Conservation (phyloP, 2,329 filamentous ascomycete species). For the Penicillium sp. region DNA sequence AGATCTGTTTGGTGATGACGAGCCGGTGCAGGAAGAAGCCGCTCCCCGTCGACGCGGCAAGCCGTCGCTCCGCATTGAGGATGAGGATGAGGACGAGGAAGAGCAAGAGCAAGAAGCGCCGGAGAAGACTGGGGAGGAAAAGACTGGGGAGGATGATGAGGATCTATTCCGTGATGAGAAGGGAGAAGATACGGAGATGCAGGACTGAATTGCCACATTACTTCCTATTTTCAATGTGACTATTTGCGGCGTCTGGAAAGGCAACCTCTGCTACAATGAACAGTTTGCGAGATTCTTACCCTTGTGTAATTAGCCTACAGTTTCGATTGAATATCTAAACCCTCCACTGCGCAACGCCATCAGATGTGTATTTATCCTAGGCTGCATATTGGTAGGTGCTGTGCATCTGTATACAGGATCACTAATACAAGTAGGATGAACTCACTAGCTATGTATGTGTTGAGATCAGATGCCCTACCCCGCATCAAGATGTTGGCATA, state of each 20-base stretch:
- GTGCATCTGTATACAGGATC: no score
- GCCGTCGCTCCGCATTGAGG: slow-evolving; percentile 32
- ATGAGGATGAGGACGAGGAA: slow-evolving; percentile 31
- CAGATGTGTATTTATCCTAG: no score
- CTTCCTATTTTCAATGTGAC: slow-evolving; percentile 6
- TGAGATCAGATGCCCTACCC: no score
- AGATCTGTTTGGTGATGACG: slow-evolving; percentile 30
- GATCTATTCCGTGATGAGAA: slow-evolving; percentile 38
- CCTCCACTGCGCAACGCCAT: no score
- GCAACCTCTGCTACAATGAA: background rate
- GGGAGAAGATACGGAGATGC: slow-evolving; percentile 37
- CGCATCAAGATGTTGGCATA: no score
- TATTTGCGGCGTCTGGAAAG: slow-evolving; percentile 10
- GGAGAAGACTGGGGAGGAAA: slow-evolving; percentile 23
- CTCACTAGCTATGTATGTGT: no score
- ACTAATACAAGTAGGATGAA: no score
- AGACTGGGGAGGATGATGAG: slow-evolving; percentile 28
- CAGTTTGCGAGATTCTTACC: slow-evolving; percentile 6
- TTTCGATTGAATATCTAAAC: background rate
- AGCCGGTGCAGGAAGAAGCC: slow-evolving; percentile 45
- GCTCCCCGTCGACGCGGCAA: slow-evolving; percentile 35
- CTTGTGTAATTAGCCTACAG: slow-evolving; percentile 8
- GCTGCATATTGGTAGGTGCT: background rate
- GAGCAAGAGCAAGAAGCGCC: slow-evolving; percentile 47
- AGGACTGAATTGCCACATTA: slow-evolving; percentile 24